Evolutionary conservation across 768 basidiomycete genomes (phyloP).

Genomic region (Xerocomus potaroensis): DNA sequence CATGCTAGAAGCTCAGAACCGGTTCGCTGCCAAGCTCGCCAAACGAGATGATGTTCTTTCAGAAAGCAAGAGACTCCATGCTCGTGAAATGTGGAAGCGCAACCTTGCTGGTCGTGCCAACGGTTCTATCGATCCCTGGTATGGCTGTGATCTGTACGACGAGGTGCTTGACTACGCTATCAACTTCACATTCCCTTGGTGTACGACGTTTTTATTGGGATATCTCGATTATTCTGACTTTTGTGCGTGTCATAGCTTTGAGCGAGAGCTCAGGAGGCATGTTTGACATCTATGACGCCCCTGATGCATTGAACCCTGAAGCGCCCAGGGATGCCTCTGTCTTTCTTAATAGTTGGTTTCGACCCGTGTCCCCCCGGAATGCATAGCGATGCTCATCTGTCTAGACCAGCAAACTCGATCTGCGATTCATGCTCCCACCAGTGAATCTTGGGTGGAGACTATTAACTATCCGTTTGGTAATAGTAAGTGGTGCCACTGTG

Average conservation of each 20-base stretch:
- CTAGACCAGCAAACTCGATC: conserved; percentile 51
- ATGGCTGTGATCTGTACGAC: conserved; percentile 60
- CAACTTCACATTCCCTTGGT: conserved; percentile 67
- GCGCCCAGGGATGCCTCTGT: conserved; percentile 45
- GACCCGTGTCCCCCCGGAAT: not conserved
- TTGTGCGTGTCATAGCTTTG: conserved; percentile 8
- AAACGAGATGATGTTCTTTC: conserved; percentile 19
- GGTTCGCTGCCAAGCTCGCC: conserved; percentile 20
- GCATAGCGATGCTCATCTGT: not conserved
- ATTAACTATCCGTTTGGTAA: conserved; percentile 36
- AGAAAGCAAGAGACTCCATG: conserved; percentile 25
- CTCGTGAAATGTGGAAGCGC: conserved; percentile 37
- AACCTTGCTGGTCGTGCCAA: conserved; percentile 46
- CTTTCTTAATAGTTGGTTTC: conserved; percentile 59
- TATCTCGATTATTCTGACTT: conserved; percentile 6
- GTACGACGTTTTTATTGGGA: conserved; percentile 26
- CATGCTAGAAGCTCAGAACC: conserved; percentile 17
- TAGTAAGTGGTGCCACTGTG: conserved; percentile 15
- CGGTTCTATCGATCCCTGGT: conserved; percentile 58
- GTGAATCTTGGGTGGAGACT: conserved; percentile 39
- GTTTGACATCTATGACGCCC: conserved; percentile 50
- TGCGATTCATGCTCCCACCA: conserved; percentile 68
- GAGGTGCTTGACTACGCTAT: conserved; percentile 68
- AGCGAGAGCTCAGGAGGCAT: conserved; percentile 26
- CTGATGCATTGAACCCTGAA: conserved; percentile 53